phyloP scores from a whole-genome alignment of 2,329 filamentous ascomycete genomes.

The Aspergillus sclerotialis region DNA sequence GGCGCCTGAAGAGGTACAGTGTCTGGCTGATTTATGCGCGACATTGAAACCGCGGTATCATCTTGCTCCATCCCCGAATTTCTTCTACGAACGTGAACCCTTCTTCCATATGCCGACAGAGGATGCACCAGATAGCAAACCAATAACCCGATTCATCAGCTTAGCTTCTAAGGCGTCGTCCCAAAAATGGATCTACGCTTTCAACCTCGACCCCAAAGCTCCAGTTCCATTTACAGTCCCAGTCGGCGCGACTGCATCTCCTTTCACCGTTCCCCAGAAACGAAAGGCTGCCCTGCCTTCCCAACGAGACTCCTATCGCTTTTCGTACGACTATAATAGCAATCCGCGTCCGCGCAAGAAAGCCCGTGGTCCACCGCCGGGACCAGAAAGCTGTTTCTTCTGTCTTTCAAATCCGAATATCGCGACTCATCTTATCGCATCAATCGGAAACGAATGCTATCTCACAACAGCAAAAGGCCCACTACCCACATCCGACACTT shows the following conservation, averaged over 20 bases:
- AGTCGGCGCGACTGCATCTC: slow-evolving; percentile 65
- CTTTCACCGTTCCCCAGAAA: slow-evolving; percentile 46
- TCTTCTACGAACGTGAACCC: slow-evolving; percentile 85
- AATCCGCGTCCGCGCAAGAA: slow-evolving; percentile 34
- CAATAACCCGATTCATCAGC: slow-evolving; percentile 83
- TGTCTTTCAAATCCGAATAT: slow-evolving; percentile 83
- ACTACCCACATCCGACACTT: slow-evolving; percentile 64
- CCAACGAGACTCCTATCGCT: slow-evolving; percentile 30
- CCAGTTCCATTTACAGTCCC: slow-evolving; percentile 58
- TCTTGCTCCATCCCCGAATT: slow-evolving; percentile 62
- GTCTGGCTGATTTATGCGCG: slow-evolving; percentile 70
- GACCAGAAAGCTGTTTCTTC: slow-evolving; percentile 84
- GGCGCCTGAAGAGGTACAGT: slow-evolving; percentile 51
- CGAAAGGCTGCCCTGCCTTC: slow-evolving; percentile 50
- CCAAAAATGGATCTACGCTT: slow-evolving; percentile 57
- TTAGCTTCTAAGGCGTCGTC: slow-evolving; percentile 72
- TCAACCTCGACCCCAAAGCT: slow-evolving; percentile 59
- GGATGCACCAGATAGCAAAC: slow-evolving; percentile 48
- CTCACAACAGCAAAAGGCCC: slow-evolving; percentile 90
- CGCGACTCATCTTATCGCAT: slow-evolving; percentile 80
- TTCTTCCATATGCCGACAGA: slow-evolving; percentile 64
- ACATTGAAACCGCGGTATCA: slow-evolving; percentile 87
- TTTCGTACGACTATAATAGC: slow-evolving; percentile 31
- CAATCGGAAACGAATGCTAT: slow-evolving; percentile 81
- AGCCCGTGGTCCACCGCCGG: slow-evolving; percentile 45